These are phyloP conservation scores for Hygrophorus pudorinus DNA, from an alignment of 768 basidiomycete species.

Conservation along the genomic window DNA sequence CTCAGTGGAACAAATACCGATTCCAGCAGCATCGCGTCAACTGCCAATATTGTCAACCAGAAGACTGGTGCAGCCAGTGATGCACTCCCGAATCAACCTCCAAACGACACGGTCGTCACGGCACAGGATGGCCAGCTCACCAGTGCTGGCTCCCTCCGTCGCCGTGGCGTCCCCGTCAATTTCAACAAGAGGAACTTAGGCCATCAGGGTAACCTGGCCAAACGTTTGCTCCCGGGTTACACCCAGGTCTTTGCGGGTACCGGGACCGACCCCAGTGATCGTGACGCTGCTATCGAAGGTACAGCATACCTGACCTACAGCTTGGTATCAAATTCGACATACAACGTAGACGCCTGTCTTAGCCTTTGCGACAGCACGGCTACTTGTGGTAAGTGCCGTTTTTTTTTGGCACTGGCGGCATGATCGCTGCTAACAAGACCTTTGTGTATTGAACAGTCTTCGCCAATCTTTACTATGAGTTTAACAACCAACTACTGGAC, in stretches of 20 bases:
- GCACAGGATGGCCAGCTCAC: constrained; percentile 34
- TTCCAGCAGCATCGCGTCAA: constrained; percentile 23
- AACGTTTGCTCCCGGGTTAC: constrained; percentile 21
- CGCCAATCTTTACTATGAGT: constrained; percentile 40
- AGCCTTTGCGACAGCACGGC: constrained; percentile 27
- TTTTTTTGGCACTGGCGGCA: constrained; percentile 13
- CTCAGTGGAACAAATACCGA: constrained; percentile 18
- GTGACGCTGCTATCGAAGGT: constrained; percentile 36
- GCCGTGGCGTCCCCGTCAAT: constrained; percentile 1
- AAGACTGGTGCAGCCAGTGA: constrained; percentile 23
- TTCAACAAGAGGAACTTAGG: not conserved
- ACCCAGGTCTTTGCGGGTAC: constrained; percentile 23
- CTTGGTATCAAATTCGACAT: constrained; percentile 33
- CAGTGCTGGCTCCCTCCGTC: constrained; percentile 10
- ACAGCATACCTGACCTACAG: constrained; percentile 41
- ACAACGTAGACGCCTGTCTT: constrained; percentile 33
- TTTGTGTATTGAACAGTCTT: constrained; percentile 24
- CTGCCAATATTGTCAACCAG: constrained; percentile 27
- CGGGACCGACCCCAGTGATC: constrained; percentile 22
- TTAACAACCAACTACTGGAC: constrained; percentile 33
- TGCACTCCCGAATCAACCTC: constrained; percentile 24
- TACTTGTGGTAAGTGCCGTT: constrained; percentile 25
- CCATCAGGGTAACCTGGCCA: constrained; percentile 1
- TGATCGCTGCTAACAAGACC: not conserved
- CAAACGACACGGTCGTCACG: constrained; percentile 28